Conservation (phyloP, 2,329 filamentous ascomycete genomes). For the Drechslerella dactyloides region DNA sequence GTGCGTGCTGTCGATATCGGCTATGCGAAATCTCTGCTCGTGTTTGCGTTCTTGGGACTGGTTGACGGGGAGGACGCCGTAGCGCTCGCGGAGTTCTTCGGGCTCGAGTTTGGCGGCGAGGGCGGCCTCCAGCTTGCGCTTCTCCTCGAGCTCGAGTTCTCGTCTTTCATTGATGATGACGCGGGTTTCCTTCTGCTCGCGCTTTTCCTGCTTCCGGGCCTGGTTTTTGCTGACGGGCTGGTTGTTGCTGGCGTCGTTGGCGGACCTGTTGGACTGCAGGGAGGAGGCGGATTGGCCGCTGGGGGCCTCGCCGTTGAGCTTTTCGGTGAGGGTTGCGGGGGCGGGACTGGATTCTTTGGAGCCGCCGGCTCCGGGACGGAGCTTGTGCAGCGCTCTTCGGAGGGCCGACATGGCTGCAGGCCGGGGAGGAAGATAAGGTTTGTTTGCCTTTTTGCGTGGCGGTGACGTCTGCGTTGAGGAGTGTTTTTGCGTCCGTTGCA, state of each 20-base stretch:
- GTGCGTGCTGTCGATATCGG: slow-evolving; percentile 63
- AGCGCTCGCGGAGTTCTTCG: slow-evolving; percentile 76
- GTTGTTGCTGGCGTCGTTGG: slow-evolving; percentile 24
- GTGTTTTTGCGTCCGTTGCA: too few species aligned
- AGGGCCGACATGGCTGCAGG: slow-evolving; percentile 47
- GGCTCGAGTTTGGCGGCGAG: slow-evolving; percentile 66
- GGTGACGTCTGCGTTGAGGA: too few species aligned
- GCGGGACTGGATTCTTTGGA: slow-evolving; percentile 23
- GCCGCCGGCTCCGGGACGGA: slow-evolving; percentile 10
- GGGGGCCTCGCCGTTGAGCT: slow-evolving; percentile 35
- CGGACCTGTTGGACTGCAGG: slow-evolving; percentile 35
- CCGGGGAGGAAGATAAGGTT: neutral
- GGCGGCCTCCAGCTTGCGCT: slow-evolving; percentile 57
- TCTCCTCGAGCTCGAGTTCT: slow-evolving; percentile 59
- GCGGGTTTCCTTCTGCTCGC: slow-evolving; percentile 56
- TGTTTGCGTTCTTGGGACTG: slow-evolving; percentile 65
- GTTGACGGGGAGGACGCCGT: slow-evolving; percentile 72
- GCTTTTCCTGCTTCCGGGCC: slow-evolving; percentile 59
- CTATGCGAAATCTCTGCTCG: slow-evolving; percentile 60
- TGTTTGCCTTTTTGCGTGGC: too few species aligned
- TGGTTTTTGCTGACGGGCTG: slow-evolving; percentile 60
- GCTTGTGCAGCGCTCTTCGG: slow-evolving; percentile 44
- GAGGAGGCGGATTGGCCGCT: slow-evolving; percentile 39
- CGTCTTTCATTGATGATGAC: slow-evolving; percentile 58
- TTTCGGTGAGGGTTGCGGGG: slow-evolving; percentile 12